These are phyloP conservation scores for Flaveria ramosissima DNA, from an alignment of 129 eudicot species.

Conservation along the genomic window DNA sequence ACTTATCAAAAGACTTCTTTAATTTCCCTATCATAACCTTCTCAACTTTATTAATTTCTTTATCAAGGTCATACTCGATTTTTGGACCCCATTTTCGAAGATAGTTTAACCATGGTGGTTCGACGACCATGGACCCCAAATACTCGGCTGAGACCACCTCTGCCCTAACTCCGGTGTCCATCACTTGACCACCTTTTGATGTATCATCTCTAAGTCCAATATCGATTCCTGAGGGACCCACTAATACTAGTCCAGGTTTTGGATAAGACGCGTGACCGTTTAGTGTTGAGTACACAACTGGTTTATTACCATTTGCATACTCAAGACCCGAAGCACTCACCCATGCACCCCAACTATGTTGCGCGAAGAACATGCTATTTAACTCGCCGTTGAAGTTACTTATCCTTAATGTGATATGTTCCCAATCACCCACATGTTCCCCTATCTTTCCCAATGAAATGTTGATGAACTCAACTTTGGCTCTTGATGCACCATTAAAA, in stretches of 20 bases:
- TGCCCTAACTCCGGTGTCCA: conserved; percentile 54
- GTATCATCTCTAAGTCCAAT: conserved; percentile 71
- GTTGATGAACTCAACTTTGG: conserved; percentile 47
- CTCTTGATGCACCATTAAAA: conserved; percentile 57
- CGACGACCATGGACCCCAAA: conserved; percentile 39
- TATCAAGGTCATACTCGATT: conserved; percentile 48
- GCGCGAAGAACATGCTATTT: conserved; percentile 41
- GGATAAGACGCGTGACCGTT: conserved; percentile 48
- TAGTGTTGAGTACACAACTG: conserved; percentile 45
- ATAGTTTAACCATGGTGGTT: conserved; percentile 79
- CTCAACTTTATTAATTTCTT: conserved; percentile 54
- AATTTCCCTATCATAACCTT: conserved; percentile 53
- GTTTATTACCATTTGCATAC: conserved; percentile 48
- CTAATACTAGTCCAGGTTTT: conserved; percentile 49
- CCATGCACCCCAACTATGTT: conserved; percentile 57
- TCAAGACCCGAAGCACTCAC: conserved; percentile 45
- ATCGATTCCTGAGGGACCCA: conserved; percentile 36
- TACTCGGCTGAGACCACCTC: conserved; percentile 58
- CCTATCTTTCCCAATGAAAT: conserved; percentile 49
- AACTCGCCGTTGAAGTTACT: conserved; percentile 54
- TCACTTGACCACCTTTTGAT: conserved; percentile 35
- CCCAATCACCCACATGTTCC: conserved; percentile 66
- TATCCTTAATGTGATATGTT: conserved; percentile 50
- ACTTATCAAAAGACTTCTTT: conserved; percentile 38
- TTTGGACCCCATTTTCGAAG: conserved; percentile 90